These are phyloP conservation scores for Lolium perenne DNA, from an alignment of 176 grass and related monocot species.

Conservation along the genomic window DNA sequence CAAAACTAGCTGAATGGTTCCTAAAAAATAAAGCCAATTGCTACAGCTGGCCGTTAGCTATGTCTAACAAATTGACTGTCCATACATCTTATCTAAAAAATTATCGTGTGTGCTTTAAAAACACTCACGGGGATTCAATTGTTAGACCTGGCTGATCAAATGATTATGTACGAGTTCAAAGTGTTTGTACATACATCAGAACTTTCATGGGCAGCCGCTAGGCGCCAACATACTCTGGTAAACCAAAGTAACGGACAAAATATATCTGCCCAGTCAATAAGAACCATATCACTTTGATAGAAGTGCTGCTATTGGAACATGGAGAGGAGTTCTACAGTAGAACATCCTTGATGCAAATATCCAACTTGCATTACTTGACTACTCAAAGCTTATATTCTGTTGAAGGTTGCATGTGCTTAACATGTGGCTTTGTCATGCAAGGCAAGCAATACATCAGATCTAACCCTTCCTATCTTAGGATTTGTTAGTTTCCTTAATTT, in stretches of 20 bases:
- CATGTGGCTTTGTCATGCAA: not conserved
- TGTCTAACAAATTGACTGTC: not conserved
- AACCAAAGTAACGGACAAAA: not conserved
- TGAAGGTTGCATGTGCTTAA: not conserved
- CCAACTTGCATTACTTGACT: not conserved
- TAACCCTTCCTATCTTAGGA: no score
- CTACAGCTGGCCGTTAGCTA: not conserved
- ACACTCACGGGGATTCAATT: not conserved
- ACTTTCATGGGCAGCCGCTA: not conserved
- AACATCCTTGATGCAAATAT: not conserved
- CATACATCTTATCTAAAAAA: not conserved
- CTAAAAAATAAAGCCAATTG: conserved; percentile 2
- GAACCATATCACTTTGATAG: not conserved
- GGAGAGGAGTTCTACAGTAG: not conserved
- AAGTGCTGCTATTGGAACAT: not conserved
- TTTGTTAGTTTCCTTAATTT: no score
- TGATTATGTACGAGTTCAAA: conserved; percentile 1
- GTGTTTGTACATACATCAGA: conserved; percentile 5
- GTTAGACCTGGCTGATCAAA: not conserved
- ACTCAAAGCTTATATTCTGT: not conserved
- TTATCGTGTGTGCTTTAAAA: not conserved
- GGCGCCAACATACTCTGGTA: not conserved
- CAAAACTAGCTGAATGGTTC: not conserved
- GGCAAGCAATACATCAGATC: no score
- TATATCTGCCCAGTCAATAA: not conserved